phyloP scores from a whole-genome alignment of 2,329 filamentous ascomycete species.

The Pestalotiopsis sp. region DNA sequence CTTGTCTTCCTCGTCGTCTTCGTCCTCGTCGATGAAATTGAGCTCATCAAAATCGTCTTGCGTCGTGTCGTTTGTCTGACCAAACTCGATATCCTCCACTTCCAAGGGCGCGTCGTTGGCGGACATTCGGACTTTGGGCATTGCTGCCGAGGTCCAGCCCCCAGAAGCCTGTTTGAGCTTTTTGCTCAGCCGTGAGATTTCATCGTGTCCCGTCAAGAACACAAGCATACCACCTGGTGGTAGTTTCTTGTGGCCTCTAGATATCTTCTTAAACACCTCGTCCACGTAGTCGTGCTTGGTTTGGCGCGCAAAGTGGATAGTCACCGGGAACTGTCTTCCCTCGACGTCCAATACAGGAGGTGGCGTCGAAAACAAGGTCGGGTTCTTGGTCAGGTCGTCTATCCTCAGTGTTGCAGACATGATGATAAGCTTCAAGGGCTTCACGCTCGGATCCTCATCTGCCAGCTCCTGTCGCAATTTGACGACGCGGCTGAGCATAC shows the following conservation, averaged over 20 bases:
- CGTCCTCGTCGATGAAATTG: conserved; percentile 55
- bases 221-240: conserved; percentile 90
- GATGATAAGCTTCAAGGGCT: conserved; percentile 89
- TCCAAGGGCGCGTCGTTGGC: conserved; percentile 80
- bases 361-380: conserved; percentile 73
- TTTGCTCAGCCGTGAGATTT: conserved; percentile 84
- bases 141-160: conserved; percentile 56
- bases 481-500: conserved; percentile 92
- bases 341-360: conserved; percentile 89
- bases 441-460: conserved; percentile 69
- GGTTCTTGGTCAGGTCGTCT: conserved; percentile 86
- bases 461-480: conserved; percentile 78
- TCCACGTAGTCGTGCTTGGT: conserved; percentile 89
- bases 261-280: conserved; percentile 86
- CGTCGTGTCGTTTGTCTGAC: conserved; percentile 68
- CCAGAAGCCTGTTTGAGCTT: conserved; percentile 71
- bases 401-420: conserved; percentile 97
- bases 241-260: conserved; percentile 83
- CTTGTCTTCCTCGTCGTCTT: conserved; percentile 64
- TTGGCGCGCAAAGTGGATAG: conserved; percentile 81
- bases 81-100: conserved; percentile 85
- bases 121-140: conserved; percentile 73
- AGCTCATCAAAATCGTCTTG: conserved; percentile 63
- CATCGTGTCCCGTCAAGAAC: conserved; percentile 91
- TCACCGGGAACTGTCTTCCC: conserved; percentile 89